Conservation (phyloP, 169 alveolate species). For the Theileria annulata region DNA sequence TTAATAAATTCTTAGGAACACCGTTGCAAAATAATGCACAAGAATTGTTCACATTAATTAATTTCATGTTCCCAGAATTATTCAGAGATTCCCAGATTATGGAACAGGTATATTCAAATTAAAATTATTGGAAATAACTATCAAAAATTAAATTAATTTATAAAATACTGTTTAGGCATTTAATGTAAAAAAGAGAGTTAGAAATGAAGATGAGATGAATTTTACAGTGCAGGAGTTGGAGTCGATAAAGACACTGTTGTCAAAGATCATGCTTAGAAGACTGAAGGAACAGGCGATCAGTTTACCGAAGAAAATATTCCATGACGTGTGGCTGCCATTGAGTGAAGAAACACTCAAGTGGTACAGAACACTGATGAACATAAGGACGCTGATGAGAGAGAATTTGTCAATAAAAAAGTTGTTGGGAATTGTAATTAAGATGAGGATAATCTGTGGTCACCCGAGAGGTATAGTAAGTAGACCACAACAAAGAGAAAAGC, state of each 20-base stretch:
- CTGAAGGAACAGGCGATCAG: constrained; percentile 87
- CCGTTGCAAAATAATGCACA: constrained; percentile 92
- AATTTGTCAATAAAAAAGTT: constrained; percentile 80
- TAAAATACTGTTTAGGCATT: constrained; percentile 4
- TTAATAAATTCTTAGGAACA: constrained; percentile 65
- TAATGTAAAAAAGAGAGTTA: constrained; percentile 31
- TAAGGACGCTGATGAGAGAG: constrained; percentile 77
- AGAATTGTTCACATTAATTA: constrained; percentile 92
- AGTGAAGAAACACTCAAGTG: constrained; percentile 79
- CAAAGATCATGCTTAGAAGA: constrained; percentile 83
- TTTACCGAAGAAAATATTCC: constrained; percentile 84
- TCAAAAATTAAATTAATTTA: not conserved
- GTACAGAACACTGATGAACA: constrained; percentile 82
- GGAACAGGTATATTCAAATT: constrained; percentile 81
- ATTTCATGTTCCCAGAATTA: constrained; percentile 96
- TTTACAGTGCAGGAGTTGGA: constrained; percentile 78
- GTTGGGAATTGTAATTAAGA: constrained; percentile 86
- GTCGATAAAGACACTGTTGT: constrained; percentile 78
- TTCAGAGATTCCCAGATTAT: constrained; percentile 92
- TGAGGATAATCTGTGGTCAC: constrained; percentile 88
- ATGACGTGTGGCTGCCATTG: constrained; percentile 90
- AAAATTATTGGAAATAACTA: not conserved
- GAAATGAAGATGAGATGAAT: constrained; percentile 8
- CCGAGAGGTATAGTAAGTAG: constrained; percentile 86
- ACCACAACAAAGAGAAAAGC: constrained; percentile 77